Evolutionary conservation across 169 alveolate genomes (phyloP).

Genomic region (Cryptosporidium muris): DNA sequence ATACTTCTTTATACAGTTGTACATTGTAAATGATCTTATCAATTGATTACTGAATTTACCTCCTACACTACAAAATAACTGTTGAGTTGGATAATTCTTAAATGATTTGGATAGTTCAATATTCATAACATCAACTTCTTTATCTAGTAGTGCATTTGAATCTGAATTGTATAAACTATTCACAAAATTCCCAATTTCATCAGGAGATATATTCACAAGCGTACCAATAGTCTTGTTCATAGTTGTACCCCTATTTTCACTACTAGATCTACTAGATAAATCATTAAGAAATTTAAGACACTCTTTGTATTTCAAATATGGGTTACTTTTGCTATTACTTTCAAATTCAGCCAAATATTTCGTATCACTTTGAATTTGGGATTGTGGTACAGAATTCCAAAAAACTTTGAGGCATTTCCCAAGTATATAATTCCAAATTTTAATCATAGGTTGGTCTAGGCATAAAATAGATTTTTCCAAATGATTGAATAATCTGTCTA

Average conservation of each 20-base stretch:
- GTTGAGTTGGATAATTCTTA: constrained; percentile 1
- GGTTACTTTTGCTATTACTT: neutral
- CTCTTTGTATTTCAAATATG: neutral
- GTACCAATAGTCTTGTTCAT: too few species aligned
- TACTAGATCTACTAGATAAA: constrained; percentile 4
- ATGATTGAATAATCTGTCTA: constrained; percentile 17
- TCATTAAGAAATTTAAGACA: neutral
- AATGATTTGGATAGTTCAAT: neutral
- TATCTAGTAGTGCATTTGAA: too few species aligned
- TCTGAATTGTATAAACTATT: too few species aligned
- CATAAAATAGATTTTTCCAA: constrained; percentile 41
- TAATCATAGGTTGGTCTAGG: constrained; percentile 23
- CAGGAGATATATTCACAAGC: too few species aligned
- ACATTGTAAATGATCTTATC: constrained; percentile 15
- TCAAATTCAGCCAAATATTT: neutral
- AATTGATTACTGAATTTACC: neutral
- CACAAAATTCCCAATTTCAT: too few species aligned
- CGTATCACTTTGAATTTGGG: neutral
- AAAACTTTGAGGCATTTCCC: constrained; percentile 42
- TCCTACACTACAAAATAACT: neutral
- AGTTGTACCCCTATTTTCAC: neutral
- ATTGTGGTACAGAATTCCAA: constrained; percentile 22
- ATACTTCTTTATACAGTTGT: neutral
- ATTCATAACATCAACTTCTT: too few species aligned
- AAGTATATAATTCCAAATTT: constrained; percentile 41